phyloP scores from a whole-genome alignment of 768 basidiomycete species.

The Leccinum subgranulosum region DNA sequence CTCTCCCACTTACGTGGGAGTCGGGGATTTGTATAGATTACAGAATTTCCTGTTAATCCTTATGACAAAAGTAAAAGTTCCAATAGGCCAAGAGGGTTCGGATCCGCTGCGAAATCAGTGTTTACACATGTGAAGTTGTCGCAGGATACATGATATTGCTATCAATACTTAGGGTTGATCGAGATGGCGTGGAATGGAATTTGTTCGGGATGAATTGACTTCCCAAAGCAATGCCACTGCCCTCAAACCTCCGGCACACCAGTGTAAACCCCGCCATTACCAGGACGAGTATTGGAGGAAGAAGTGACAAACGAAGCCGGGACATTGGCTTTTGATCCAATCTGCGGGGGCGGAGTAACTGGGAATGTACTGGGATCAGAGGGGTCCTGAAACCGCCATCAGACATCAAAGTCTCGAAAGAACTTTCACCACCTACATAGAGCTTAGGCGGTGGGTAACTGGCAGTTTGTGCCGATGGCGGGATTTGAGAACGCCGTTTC shows the following conservation, averaged over 20 bases:
- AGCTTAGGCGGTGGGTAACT: too few relatives aligned
- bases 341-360: slow-evolving; percentile 21
- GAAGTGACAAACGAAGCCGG: slow-evolving; percentile 7
- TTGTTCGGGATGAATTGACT: background rate
- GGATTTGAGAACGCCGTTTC: too few relatives aligned
- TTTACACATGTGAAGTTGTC: too few relatives aligned
- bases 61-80: background rate
- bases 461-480: too few relatives aligned
- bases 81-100: background rate
- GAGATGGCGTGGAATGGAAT: background rate
- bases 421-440: too few relatives aligned
- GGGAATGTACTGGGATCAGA: slow-evolving; percentile 39
- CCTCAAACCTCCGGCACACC: slow-evolving; percentile 27
- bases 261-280: background rate
- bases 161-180: background rate
- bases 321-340: slow-evolving; percentile 5
- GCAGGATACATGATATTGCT: too few relatives aligned
- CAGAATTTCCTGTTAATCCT: background rate
- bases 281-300: slow-evolving; percentile 9
- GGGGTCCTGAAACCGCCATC: slow-evolving; percentile 25
- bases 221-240: too few relatives aligned
- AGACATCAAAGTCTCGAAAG: slow-evolving; percentile 5
- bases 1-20: too few relatives aligned
- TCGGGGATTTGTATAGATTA: too few relatives aligned
- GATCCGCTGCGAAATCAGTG: too few relatives aligned